Evolutionary conservation across 129 eudicot genomes (phyloP).

Genomic region (Silybum marianum): DNA sequence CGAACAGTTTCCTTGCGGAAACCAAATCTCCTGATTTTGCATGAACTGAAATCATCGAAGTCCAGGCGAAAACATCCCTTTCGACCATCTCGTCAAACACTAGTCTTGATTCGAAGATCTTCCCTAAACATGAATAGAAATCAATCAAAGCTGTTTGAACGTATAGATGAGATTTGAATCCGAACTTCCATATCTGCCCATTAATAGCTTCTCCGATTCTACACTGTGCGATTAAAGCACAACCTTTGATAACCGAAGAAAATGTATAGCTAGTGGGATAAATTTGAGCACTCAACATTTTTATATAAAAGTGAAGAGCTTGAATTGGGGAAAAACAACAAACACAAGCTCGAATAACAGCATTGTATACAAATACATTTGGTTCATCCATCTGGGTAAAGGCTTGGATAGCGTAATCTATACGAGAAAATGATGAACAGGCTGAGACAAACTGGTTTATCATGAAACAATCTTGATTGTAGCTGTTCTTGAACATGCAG

Average conservation of each 20-base stretch:
- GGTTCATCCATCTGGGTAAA: constrained; percentile 59
- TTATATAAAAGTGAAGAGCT: constrained; percentile 48
- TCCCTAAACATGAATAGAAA: constrained; percentile 61
- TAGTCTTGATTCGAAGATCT: constrained; percentile 39
- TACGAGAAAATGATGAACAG: constrained; percentile 44
- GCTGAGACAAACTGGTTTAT: constrained; percentile 67
- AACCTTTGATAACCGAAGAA: constrained; percentile 65
- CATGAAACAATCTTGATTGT: constrained; percentile 61
- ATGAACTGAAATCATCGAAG: constrained; percentile 55
- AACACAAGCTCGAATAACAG: constrained; percentile 65
- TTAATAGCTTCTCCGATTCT: constrained; percentile 64
- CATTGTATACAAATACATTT: constrained; percentile 71
- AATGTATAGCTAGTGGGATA: constrained; percentile 71
- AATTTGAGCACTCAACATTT: constrained; percentile 57
- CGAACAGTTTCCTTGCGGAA: constrained; percentile 61
- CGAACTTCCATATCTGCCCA: constrained; percentile 65
- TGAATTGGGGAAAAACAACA: constrained; percentile 48
- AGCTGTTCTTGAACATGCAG: constrained; percentile 60
- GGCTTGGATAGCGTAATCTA: constrained; percentile 57
- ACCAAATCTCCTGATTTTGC: constrained; percentile 60
- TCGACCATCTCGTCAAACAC: constrained; percentile 75
- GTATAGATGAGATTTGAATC: constrained; percentile 54
- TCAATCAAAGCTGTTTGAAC: constrained; percentile 78
- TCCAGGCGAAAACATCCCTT: constrained; percentile 72
- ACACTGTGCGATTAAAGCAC: constrained; percentile 29